Evolutionary conservation across 495 filamentous ascomycete genomes (phyloP), one percentile per base, ranked within the genome.

Genomic region (Clohesyomyces aquaticus): DNA sequence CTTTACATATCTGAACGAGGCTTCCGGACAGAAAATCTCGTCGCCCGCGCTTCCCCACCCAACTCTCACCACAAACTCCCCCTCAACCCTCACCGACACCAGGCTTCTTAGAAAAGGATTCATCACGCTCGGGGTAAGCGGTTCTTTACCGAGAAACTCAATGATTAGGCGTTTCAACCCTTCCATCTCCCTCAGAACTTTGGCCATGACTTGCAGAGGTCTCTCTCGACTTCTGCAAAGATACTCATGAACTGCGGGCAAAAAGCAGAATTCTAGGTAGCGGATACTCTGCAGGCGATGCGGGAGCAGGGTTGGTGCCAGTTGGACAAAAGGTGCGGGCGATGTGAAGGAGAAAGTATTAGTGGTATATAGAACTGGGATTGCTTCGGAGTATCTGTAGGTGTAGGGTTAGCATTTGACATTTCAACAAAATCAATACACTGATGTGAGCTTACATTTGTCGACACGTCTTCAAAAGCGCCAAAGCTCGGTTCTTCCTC

Each of bases 261-360:
- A 38, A 55, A 29, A 18, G 52, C 9, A 55, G 28, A 25, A 32
- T 19, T 3, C n/a, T n/a, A 55, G 3, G 21, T 38, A 4, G 4
- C 29, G 52, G 1, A 55, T 28, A 8, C 6, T 28, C 14, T n/a
- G 4, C 25, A 55, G 3, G 10, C 52, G 52, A 6, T 14, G 3
- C 9, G 52, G 19, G 3, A 28, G 52, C 1, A 55, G 16, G n/a
- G 52, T 41, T 11, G 21, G 18, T 12, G 28, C 1, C 16, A 64
- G 58, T 8, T 32, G 25, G 1, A 22, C 8, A 6, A 64, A 42
- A 2, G 43, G 50, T 10, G 43, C 23, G 0, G 29, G 27, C 27
- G 45, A 46, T 0, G 22, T 45, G 61, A 64, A 64, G 27, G 23
- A 19, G 45, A 64, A 64, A 14, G 53, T 58, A 32, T 64, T 64